phyloP scores from a whole-genome alignment of 2,329 filamentous ascomycete species.

The Epichloe gansuensis region DNA sequence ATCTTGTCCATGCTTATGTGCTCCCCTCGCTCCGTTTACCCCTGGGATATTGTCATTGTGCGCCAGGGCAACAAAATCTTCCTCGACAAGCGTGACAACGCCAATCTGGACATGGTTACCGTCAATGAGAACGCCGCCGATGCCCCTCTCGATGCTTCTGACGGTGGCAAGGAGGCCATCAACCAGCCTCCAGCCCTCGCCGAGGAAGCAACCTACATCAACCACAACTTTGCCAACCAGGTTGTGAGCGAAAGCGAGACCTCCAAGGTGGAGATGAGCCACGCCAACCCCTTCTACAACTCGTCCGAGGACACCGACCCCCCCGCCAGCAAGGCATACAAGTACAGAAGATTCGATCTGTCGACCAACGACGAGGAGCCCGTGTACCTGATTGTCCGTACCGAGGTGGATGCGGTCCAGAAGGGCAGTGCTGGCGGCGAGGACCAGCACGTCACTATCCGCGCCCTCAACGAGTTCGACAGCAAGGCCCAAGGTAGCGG shows the following conservation, averaged over 20 bases:
- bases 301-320: slow-evolving; percentile 84
- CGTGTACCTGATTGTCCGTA: slow-evolving; percentile 82
- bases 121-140: slow-evolving; percentile 98
- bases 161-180: slow-evolving; percentile 85
- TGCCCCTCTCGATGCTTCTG: slow-evolving; percentile 78
- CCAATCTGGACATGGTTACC: slow-evolving; percentile 89
- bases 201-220: slow-evolving; percentile 97
- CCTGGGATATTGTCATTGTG: slow-evolving; percentile 93
- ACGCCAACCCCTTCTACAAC: slow-evolving; percentile 98
- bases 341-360: slow-evolving; percentile 93
- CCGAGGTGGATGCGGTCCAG: slow-evolving; percentile 87
- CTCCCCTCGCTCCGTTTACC: slow-evolving; percentile 88
- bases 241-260: slow-evolving; percentile 72
- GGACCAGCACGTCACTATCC: slow-evolving; percentile 82
- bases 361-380: slow-evolving; percentile 92
- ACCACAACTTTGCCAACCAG: slow-evolving; percentile 98
- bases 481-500: slow-evolving; percentile 93
- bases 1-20: slow-evolving; percentile 99
- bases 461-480: slow-evolving; percentile 98
- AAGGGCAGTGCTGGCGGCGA: slow-evolving; percentile 90
- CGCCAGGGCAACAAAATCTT: slow-evolving; percentile 94
- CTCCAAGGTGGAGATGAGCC: slow-evolving; percentile 67
- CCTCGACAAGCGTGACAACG: slow-evolving; percentile 95
- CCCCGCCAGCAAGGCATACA: slow-evolving; percentile 92
- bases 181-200: slow-evolving; percentile 90